These are phyloP conservation scores for Ilyonectria sp. DNA, from an alignment of 2,329 filamentous ascomycete species.

Conservation along the genomic window DNA sequence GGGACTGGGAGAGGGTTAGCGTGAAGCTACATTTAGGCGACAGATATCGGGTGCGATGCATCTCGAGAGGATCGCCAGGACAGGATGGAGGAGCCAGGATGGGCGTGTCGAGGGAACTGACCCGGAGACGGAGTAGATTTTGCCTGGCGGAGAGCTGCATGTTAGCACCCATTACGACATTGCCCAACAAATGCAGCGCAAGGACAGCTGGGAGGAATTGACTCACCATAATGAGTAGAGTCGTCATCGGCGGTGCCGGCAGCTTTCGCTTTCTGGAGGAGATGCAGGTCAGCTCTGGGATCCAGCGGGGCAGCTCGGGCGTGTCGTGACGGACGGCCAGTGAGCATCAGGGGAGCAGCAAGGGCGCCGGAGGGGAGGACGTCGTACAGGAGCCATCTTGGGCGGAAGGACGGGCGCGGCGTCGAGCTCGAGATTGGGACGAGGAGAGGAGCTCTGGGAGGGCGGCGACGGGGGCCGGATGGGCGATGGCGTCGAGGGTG, in stretches of 20 bases:
- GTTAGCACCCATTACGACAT: constrained; percentile 46
- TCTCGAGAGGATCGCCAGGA: constrained; percentile 19
- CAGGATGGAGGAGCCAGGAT: constrained; percentile 13
- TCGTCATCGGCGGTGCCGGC: constrained; percentile 56
- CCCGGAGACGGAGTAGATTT: constrained; percentile 76
- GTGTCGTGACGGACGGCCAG: constrained; percentile 35
- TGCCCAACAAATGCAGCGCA: constrained; percentile 20
- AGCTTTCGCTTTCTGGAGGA: constrained; percentile 45
- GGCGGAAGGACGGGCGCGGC: constrained; percentile 50
- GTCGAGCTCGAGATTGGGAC: constrained; percentile 44
- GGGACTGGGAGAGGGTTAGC: constrained; percentile 70
- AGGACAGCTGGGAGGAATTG: constrained; percentile 11
- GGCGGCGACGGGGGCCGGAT: constrained; percentile 51
- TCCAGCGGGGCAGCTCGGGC: constrained; percentile 28
- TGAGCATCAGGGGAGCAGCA: constrained; percentile 25
- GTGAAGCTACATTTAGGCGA: constrained; percentile 14
- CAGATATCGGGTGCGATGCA: constrained; percentile 21
- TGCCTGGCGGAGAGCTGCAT: constrained; percentile 59
- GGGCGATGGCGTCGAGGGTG: constrained; percentile 50
- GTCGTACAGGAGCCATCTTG: constrained; percentile 71
- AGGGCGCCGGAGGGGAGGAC: constrained; percentile 34
- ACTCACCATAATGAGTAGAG: constrained; percentile 58
- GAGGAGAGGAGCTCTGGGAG: constrained; percentile 45
- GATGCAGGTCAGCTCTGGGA: constrained; percentile 37
- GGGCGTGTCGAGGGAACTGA: constrained; percentile 55